A percentile compares a stretch with the other conserved stretches of the same genome.
These are phyloP conservation scores for Sarcomyxa edulis DNA, from an alignment of 768 basidiomycete species.

Conservation along the genomic window DNA sequence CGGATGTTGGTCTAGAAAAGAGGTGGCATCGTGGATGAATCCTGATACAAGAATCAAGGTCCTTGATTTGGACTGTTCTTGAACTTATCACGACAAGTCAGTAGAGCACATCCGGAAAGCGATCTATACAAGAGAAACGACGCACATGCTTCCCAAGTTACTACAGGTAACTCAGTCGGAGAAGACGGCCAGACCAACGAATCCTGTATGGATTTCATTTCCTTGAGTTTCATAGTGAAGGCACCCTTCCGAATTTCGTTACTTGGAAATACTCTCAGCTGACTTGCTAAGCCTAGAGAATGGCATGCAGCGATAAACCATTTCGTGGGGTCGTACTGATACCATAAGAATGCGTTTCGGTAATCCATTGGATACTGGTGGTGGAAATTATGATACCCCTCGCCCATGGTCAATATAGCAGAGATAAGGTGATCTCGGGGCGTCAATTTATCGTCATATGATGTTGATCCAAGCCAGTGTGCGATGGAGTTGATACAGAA, in stretches of 20 bases:
- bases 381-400: slow-evolving; percentile 89
- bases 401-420: slow-evolving; percentile 79
- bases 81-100: slow-evolving; percentile 34
- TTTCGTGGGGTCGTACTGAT: slow-evolving; percentile 91
- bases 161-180: slow-evolving; percentile 60
- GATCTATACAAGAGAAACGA: slow-evolving; percentile 2
- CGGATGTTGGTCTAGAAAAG: slow-evolving; percentile 73
- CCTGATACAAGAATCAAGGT: slow-evolving; percentile 73
- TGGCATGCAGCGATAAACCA: slow-evolving; percentile 83
- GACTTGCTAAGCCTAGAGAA: slow-evolving; percentile 64
- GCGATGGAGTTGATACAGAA: slow-evolving; percentile 90
- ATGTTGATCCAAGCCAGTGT: slow-evolving; percentile 75
- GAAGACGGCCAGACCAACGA: slow-evolving; percentile 54
- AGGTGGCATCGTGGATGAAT: slow-evolving; percentile 80
- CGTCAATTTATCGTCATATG: slow-evolving; percentile 77
- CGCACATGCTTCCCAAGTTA: slow-evolving; percentile 80
- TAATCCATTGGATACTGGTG: slow-evolving; percentile 90
- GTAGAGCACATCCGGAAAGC: slow-evolving; percentile 2
- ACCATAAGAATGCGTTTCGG: slow-evolving; percentile 74
- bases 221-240: slow-evolving; percentile 79
- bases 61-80: slow-evolving; percentile 59
- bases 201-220: slow-evolving; percentile 60
- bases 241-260: slow-evolving; percentile 85
- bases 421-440: slow-evolving; percentile 79
- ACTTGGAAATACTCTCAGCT: slow-evolving; percentile 80